Percentiles rank a stretch among this genome's conserved stretches.
Evolutionary conservation across 306 rosid genomes (phyloP).

Genomic region (Dryas drummondii): DNA sequence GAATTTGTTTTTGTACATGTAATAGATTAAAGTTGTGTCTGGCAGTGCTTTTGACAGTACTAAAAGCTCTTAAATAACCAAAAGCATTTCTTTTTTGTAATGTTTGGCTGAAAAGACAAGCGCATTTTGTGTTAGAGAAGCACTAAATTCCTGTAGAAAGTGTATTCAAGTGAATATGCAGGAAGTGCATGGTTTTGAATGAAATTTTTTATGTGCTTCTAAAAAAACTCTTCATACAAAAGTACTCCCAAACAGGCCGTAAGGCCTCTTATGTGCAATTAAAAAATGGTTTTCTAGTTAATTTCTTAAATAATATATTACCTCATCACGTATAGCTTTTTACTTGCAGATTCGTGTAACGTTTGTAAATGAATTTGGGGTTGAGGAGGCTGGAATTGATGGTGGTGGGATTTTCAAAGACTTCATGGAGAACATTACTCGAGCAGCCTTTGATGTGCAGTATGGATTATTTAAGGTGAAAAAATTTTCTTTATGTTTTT

Average conservation of each 20-base stretch:
- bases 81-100: not conserved
- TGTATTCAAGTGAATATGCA: not conserved
- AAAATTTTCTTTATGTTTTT: not conserved
- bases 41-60: constrained; percentile 1
- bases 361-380: constrained; percentile 96
- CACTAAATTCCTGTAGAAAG: not conserved
- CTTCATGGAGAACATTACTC: constrained; percentile 98
- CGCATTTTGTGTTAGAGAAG: not conserved
- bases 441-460: constrained; percentile 98
- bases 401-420: constrained; percentile 99
- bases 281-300: not conserved
- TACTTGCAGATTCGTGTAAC: constrained; percentile 82
- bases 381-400: constrained; percentile 99
- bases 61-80: not conserved
- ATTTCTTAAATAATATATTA: not conserved
- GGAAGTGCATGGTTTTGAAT: not conserved
- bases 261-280: not conserved
- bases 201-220: not conserved
- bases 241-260: not conserved
- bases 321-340: constrained; percentile 10
- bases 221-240: not conserved
- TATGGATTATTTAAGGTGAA: constrained; percentile 95
- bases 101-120: not conserved
- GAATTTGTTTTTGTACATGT: constrained; percentile 10
- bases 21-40: not conserved